Evolutionary conservation across 2,329 filamentous ascomycete genomes (phyloP).

Genomic region (Paraconiothyrium brasiliense): DNA sequence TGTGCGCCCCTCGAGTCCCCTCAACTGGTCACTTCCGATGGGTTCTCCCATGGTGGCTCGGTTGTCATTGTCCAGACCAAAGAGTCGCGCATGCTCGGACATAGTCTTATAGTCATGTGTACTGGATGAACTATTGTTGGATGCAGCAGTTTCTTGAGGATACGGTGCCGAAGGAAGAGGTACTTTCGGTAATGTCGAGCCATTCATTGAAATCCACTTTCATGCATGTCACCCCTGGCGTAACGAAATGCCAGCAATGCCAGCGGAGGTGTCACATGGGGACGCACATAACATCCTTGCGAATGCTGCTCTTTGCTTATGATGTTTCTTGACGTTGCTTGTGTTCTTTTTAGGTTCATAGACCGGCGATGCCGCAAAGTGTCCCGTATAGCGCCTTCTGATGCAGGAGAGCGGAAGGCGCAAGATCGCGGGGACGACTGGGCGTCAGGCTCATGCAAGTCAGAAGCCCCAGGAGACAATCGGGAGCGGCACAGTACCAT

Average conservation of each 20-base stretch:
- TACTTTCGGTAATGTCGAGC: slow-evolving; percentile 8
- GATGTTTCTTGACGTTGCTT: neutral
- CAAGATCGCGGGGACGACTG: slow-evolving; percentile 34
- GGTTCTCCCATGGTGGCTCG: neutral
- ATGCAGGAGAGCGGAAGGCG: slow-evolving; percentile 31
- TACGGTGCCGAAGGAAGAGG: slow-evolving; percentile 2
- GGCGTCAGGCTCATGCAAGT: slow-evolving; percentile 49
- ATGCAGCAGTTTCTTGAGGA: neutral
- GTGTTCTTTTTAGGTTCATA: neutral
- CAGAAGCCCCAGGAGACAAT: slow-evolving; percentile 29
- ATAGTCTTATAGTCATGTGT: slow-evolving; percentile 3
- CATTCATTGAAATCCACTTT: slow-evolving; percentile 21
- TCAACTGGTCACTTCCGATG: neutral
- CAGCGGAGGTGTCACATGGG: slow-evolving; percentile 26
- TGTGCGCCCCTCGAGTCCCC: neutral
- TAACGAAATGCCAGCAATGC: slow-evolving; percentile 9
- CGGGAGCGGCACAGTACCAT: slow-evolving; percentile 29
- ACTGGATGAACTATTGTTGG: slow-evolving; percentile 3
- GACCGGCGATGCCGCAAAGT: slow-evolving; percentile 1
- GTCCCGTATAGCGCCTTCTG: slow-evolving; percentile 34
- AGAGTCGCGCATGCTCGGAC: neutral
- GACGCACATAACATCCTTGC: slow-evolving; percentile 15
- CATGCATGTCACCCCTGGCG: slow-evolving; percentile 14
- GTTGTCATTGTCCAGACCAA: neutral
- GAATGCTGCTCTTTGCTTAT: neutral